Conservation (phyloP, 768 basidiomycete species). For the Termitomyces sp. region DNA sequence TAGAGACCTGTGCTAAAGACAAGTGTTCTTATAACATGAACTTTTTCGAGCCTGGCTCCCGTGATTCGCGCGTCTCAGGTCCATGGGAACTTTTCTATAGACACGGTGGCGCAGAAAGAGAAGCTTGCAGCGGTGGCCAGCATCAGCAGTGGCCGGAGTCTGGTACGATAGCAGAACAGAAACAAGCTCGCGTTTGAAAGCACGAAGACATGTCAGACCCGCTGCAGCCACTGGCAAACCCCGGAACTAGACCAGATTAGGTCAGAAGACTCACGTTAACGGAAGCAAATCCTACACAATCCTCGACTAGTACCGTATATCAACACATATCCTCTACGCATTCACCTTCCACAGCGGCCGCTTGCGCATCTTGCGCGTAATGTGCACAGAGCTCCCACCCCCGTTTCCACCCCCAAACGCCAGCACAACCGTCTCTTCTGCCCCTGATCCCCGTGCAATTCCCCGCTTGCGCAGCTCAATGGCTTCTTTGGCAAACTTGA, state of each 20-base stretch:
- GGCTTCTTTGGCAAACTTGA: slow-evolving; percentile 89
- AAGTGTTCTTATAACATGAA: slow-evolving; percentile 38
- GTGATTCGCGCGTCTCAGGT: slow-evolving; percentile 46
- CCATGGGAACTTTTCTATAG: slow-evolving; percentile 47
- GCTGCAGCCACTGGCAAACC: slow-evolving; percentile 30
- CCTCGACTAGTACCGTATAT: slow-evolving; percentile 6
- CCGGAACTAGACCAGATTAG: slow-evolving; percentile 25
- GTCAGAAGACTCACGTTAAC: slow-evolving; percentile 24
- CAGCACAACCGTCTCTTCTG: slow-evolving; percentile 88
- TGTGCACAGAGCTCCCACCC: slow-evolving; percentile 73
- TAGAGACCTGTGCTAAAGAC: slow-evolving; percentile 26
- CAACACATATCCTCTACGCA: slow-evolving; percentile 40
- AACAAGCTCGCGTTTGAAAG: slow-evolving; percentile 5
- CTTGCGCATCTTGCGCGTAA: slow-evolving; percentile 83
- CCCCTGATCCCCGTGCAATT: slow-evolving; percentile 62
- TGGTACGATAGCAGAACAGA: slow-evolving; percentile 5
- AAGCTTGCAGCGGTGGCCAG: slow-evolving; percentile 18
- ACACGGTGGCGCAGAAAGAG: slow-evolving; percentile 42
- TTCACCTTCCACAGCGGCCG: slow-evolving; percentile 80
- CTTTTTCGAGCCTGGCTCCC: slow-evolving; percentile 38
- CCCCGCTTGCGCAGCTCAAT: slow-evolving; percentile 79
- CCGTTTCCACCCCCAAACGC: slow-evolving; percentile 73
- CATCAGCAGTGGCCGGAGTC: slow-evolving; percentile 1
- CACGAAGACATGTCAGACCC: slow-evolving; percentile 31
- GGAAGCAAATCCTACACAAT: slow-evolving; percentile 11